phyloP scores from a whole-genome alignment of 1,139 yeast genomes.

The Yamadazyma diddensiae region DNA sequence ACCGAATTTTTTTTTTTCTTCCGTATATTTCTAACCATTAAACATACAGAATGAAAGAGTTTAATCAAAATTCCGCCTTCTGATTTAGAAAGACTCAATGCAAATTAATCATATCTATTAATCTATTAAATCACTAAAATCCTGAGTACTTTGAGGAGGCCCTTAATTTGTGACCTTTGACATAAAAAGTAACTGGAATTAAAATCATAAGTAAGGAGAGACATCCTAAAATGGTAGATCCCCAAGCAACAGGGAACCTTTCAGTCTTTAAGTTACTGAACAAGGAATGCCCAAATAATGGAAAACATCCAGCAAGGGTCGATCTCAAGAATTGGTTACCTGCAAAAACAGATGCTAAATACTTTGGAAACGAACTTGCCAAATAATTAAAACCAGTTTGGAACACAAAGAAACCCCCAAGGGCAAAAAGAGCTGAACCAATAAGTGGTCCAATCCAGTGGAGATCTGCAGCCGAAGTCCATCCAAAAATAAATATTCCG shows the following conservation, averaged over 20 bases:
- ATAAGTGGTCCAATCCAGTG: constrained; percentile 32
- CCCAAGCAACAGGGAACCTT: constrained; percentile 59
- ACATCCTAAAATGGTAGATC: constrained; percentile 53
- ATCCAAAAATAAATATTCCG: constrained; percentile 31
- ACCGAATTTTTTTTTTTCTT: too few relatives aligned
- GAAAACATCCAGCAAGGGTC: constrained; percentile 27
- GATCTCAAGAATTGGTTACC: constrained; percentile 27
- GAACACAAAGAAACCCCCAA: constrained; percentile 28
- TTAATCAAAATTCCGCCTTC: too few relatives aligned
- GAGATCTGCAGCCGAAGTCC: constrained; percentile 24
- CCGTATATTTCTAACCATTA: too few relatives aligned
- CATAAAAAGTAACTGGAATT: constrained; percentile 52
- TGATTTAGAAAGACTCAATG: too few relatives aligned
- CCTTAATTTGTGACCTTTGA: constrained; percentile 28
- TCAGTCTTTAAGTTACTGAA: constrained; percentile 34
- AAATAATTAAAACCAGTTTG: constrained; percentile 49
- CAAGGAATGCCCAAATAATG: constrained; percentile 40
- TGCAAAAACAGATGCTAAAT: constrained; percentile 30
- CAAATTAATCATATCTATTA: too few relatives aligned
- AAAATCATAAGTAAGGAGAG: constrained; percentile 57
- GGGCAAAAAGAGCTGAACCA: constrained; percentile 25
- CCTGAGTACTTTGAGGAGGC: constrained; percentile 49
- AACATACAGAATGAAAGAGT: too few relatives aligned
- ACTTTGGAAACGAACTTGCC: constrained; percentile 54
- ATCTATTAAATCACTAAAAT: too few relatives aligned